These are phyloP conservation scores for Alternaria arbusti DNA, from an alignment of 2,329 filamentous ascomycete genomes.

Conservation along the genomic window DNA sequence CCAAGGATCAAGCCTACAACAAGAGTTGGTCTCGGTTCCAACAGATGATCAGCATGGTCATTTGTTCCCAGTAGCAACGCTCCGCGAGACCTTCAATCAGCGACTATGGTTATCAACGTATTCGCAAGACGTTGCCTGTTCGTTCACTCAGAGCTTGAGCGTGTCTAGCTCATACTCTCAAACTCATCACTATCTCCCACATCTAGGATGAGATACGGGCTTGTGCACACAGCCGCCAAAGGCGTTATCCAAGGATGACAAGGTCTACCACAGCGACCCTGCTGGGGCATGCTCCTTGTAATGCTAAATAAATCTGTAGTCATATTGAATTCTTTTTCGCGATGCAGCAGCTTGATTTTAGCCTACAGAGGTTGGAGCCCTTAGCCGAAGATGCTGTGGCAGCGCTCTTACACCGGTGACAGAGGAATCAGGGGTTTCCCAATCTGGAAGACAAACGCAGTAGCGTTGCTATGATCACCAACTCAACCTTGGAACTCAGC, in stretches of 20 bases:
- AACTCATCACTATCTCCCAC: not conserved
- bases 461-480: not conserved
- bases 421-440: not conserved
- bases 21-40: not conserved
- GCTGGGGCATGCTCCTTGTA: accelerated
- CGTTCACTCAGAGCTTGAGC: not conserved
- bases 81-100: not conserved
- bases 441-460: not conserved
- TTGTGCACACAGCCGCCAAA: not conserved
- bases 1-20: not conserved
- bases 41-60: not conserved
- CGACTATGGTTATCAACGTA: not conserved
- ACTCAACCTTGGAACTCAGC: not conserved
- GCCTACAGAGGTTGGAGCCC: not conserved
- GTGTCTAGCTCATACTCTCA: not conserved
- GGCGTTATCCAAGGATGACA: not conserved
- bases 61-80: not conserved
- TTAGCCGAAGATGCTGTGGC: not conserved
- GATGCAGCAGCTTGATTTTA: not conserved
- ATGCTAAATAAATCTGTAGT: not conserved
- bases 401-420: not conserved
- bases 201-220: not conserved
- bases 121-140: not conserved
- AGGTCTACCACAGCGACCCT: not conserved
- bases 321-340: too few relatives aligned